Base-by-base conservation (phyloP, 306 rosid genomes). In the Cajanus cajan region DNA sequence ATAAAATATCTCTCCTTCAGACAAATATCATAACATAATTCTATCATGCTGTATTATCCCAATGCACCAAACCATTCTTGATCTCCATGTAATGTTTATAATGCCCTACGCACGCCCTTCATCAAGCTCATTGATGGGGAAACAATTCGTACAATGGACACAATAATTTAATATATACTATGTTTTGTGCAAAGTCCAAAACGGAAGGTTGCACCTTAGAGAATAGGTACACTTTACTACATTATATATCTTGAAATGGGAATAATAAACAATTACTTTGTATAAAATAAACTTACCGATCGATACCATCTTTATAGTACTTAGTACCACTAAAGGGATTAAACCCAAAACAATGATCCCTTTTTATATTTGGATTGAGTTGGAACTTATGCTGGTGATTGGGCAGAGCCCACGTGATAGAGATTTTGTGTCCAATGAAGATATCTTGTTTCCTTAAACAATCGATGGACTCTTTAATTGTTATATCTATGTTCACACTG, bases 401-500 rank as follows among this genome's bases (percentile, higher is more conserved):
- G 85, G 82, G 4, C 31, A 25, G 7, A 71, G 80, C 33, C 88
- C 85, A 83, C 77, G 82, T 76, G 89, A 86, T 58, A 25, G 47
- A 76, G 83, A 71, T 86, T 28, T 65, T 47, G 13, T 50, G 66
- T 10, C 73, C 77, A 70, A 76, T 79, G 74, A 77, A 19, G 67
- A 76, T 75, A 71, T 71, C 73, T 70, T 79, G 75, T 86, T 82
- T 86, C 82, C 78, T 82, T 76, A 82, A 76, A 84, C 84, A 84
- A 79, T 67, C 73, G 63, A 69, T 13, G 75, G 7, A 28, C 21
- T 43, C 6, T 25, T 39, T 18, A 37, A 65, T 40, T 78, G 68
- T 28, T 64, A 62, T 67, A 40, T 52, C 1, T 57, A 28, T 61
- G 58, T 50, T 50, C 51, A 41, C n/a, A 61, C 41, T 31, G 34